Conservation (phyloP, 2,329 filamentous ascomycete genomes). For the Hymenoscyphus repandus region DNA sequence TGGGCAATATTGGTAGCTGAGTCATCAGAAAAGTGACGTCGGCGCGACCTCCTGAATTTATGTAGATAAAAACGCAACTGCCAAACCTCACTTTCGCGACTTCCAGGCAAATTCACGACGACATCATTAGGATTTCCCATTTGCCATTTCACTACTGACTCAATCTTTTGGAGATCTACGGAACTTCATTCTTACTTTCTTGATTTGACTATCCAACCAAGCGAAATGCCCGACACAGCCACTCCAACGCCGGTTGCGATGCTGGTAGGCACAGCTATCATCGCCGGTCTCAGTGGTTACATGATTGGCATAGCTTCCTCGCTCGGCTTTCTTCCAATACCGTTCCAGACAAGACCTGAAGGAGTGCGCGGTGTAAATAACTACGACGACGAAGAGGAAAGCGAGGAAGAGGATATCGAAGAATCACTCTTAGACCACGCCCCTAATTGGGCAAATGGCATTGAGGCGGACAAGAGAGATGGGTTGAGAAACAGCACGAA, state of each 20-base stretch:
- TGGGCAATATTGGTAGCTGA: too few species aligned
- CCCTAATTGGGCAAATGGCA: conserved; percentile 60
- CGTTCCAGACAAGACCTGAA: conserved; percentile 30
- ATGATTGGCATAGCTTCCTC: conserved; percentile 68
- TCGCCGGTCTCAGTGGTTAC: conserved; percentile 73
- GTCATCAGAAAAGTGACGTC: too few species aligned
- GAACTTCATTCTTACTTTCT: too few species aligned
- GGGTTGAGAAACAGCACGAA: conserved; percentile 39
- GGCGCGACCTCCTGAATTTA: too few species aligned
- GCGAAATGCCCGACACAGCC: conserved; percentile 25
- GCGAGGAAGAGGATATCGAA: conserved; percentile 61
- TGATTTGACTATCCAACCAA: not conserved
- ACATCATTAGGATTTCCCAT: too few species aligned
- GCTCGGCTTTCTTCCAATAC: conserved; percentile 67
- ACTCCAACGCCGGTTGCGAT: conserved; percentile 40
- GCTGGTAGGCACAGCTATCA: conserved; percentile 66
- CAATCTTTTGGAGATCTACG: too few species aligned
- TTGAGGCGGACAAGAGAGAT: conserved; percentile 54
- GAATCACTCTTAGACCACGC: conserved; percentile 58
- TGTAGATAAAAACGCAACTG: too few species aligned
- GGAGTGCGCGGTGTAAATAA: conserved; percentile 45
- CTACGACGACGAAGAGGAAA: conserved; percentile 57
- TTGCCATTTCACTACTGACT: too few species aligned
- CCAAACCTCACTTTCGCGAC: too few species aligned
- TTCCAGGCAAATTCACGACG: too few species aligned